These are phyloP conservation scores for Trypanosoma platydactyli DNA, from an alignment of 208 protist species.

Conservation along the genomic window DNA sequence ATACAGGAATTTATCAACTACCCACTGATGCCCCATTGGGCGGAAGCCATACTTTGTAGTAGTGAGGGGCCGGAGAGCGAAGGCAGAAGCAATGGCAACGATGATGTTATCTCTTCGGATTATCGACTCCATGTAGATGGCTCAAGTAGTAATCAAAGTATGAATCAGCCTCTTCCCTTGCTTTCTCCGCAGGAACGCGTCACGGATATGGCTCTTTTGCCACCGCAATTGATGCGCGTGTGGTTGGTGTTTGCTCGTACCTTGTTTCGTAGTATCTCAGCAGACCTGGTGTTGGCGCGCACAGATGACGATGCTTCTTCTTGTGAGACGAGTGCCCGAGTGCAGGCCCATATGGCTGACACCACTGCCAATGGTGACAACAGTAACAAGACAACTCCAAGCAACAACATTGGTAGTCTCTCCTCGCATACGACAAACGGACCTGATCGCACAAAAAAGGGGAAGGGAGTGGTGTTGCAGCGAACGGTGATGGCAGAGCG, in stretches of 20 bases:
- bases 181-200: conserved; percentile 17
- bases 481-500: background rate
- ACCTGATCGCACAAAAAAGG: background rate
- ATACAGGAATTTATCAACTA: conserved; percentile 47
- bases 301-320: background rate
- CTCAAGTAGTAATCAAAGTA: background rate
- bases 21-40: conserved; percentile 21
- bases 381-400: too few species aligned
- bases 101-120: background rate
- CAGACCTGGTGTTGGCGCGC: conserved; percentile 24
- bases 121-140: background rate
- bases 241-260: conserved; percentile 53
- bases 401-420: too few species aligned
- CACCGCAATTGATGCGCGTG: conserved; percentile 45
- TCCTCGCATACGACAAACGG: background rate
- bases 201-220: conserved; percentile 38
- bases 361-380: too few species aligned
- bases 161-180: background rate
- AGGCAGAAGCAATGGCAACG: background rate
- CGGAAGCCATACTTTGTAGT: background rate
- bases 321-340: too few species aligned
- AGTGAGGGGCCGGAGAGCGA: background rate
- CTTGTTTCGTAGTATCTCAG: conserved; percentile 48
- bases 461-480: conserved; percentile 2
- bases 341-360: too few species aligned